Percentiles rank a stretch among this genome's conserved stretches.
These are phyloP conservation scores for Ophiostoma pallidulum DNA, from an alignment of 2,329 filamentous ascomycete genomes.

Conservation along the genomic window DNA sequence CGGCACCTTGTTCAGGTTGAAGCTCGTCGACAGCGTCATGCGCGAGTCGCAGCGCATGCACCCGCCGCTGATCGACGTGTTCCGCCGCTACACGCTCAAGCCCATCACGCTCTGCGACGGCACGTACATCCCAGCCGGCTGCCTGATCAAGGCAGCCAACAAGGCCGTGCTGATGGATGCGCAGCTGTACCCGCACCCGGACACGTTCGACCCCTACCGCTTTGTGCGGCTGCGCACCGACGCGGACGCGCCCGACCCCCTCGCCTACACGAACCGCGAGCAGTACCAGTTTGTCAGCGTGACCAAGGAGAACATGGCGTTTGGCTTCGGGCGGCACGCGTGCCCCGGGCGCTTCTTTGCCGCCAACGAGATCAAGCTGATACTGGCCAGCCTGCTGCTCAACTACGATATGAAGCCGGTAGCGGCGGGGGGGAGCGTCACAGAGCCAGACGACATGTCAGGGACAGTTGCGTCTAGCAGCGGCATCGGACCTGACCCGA, in stretches of 20 bases:
- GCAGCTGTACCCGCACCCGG: slow-evolving; percentile 26
- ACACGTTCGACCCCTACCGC: slow-evolving; percentile 30
- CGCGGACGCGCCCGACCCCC: slow-evolving; percentile 13
- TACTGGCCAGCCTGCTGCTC: slow-evolving; percentile 22
- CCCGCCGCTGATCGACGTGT: slow-evolving; percentile 10
- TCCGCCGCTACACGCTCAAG: slow-evolving; percentile 2
- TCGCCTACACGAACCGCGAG: slow-evolving; percentile 1
- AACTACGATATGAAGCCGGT: slow-evolving; percentile 22
- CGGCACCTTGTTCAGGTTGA: slow-evolving; percentile 23
- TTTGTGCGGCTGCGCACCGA: slow-evolving; percentile 27
- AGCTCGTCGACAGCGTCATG: slow-evolving; percentile 24
- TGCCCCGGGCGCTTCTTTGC: slow-evolving; percentile 31
- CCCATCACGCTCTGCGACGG: not conserved
- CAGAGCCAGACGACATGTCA: slow-evolving; percentile 18
- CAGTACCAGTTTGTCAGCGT: slow-evolving; percentile 33
- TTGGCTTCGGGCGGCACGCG: slow-evolving; percentile 32
- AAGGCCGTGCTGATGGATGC: slow-evolving; percentile 29
- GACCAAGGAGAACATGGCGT: slow-evolving; percentile 25
- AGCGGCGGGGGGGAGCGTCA: slow-evolving; percentile 15
- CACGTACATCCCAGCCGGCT: slow-evolving; percentile 29
- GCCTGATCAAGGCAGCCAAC: slow-evolving; percentile 32
- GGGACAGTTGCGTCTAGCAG: too few relatives aligned
- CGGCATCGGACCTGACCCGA: not conserved
- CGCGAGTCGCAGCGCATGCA: slow-evolving; percentile 24
- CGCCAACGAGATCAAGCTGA: slow-evolving; percentile 28